Evolutionary conservation across 2,329 filamentous ascomycete genomes (phyloP), one percentile per base, ranked within the genome.

Genomic region (Ambrosiella cleistominuta): DNA sequence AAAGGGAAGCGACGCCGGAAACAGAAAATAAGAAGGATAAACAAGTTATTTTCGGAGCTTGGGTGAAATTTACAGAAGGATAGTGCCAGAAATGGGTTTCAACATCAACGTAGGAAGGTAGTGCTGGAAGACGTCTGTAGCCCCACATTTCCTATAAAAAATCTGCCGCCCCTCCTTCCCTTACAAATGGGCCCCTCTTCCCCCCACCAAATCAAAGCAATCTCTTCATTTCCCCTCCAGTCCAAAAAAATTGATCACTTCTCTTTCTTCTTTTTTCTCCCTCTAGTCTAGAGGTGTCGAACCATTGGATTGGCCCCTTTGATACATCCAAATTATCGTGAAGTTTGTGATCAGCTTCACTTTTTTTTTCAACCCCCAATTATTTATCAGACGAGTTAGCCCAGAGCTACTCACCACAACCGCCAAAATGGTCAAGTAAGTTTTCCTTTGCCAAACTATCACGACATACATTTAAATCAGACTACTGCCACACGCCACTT

Each of bases 351-450:
- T 70, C 67, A 70, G 73, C 71, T 72, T 72, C 71, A 70, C 71
- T 73, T 71, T 71, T 66, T 60, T 60, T 60, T 60, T 59, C 58
- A 60, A 62, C 62, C 60, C 61, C 65, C 63, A 64, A 56, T 62
- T 65, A 63, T 64, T 64, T 65, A 66, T 67, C 66, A 54, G 57
- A 54, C 38, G 58, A 60, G 55, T 56, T 51, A 39, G 58, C 40
- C 50, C 47, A 60, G 55, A 39, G 56, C 59, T 39, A 47, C 56
- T 58, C 66, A 71, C 71, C 73, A 85, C 81, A 72, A 87, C 89
- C 87, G 88, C 78, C 85, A 96, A 89, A 74, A 98, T 98, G 93
- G 93, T 98, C 75, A 96, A 97, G 90, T 96, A 86, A 86, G 90
- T 91, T 58, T 51, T 56, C 58, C 60, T 49, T 27, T 37, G 38